A percentile compares a stretch with the other conserved stretches of the same genome.
Conservation (phyloP, 306 rosid species). For the Glycyrrhiza uralensis region DNA sequence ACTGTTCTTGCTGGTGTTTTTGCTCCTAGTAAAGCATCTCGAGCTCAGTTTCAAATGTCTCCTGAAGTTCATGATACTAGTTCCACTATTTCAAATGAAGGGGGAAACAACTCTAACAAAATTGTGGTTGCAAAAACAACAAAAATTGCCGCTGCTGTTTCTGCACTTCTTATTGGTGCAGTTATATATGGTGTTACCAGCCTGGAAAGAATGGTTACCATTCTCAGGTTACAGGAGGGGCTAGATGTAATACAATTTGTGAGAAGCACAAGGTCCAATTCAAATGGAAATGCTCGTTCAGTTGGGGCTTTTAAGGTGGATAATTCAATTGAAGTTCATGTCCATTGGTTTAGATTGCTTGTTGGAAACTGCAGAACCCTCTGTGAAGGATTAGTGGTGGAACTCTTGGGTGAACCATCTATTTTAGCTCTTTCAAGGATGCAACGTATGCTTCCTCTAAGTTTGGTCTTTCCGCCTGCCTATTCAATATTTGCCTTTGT, state of each 20-base stretch:
- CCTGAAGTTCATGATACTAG: constrained; percentile 69
- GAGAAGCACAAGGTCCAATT: constrained; percentile 71
- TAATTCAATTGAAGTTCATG: constrained; percentile 65
- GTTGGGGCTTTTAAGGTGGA: constrained; percentile 67
- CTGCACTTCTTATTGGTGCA: constrained; percentile 82
- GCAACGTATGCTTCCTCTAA: constrained; percentile 87
- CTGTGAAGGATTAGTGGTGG: constrained; percentile 77
- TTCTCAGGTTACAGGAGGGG: constrained; percentile 81
- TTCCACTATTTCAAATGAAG: constrained; percentile 47
- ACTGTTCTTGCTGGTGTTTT: constrained; percentile 70
- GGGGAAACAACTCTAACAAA: constrained; percentile 42
- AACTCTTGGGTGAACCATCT: constrained; percentile 84
- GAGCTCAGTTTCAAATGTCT: constrained; percentile 77
- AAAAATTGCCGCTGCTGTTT: constrained; percentile 80
- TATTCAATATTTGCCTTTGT: constrained; percentile 84
- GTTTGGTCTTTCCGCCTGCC: constrained; percentile 86
- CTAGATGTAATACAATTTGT: constrained; percentile 78
- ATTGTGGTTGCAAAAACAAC: constrained; percentile 52
- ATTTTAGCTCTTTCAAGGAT: constrained; percentile 84
- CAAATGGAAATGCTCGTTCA: constrained; percentile 87
- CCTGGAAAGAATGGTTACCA: constrained; percentile 90
- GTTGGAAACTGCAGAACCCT: constrained; percentile 87
- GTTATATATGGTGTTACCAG: constrained; percentile 78
- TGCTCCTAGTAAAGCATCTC: constrained; percentile 76
- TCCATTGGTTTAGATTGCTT: constrained; percentile 93